Base-by-base conservation (phyloP, 2,329 filamentous ascomycete species). In the Apiospora marii region DNA sequence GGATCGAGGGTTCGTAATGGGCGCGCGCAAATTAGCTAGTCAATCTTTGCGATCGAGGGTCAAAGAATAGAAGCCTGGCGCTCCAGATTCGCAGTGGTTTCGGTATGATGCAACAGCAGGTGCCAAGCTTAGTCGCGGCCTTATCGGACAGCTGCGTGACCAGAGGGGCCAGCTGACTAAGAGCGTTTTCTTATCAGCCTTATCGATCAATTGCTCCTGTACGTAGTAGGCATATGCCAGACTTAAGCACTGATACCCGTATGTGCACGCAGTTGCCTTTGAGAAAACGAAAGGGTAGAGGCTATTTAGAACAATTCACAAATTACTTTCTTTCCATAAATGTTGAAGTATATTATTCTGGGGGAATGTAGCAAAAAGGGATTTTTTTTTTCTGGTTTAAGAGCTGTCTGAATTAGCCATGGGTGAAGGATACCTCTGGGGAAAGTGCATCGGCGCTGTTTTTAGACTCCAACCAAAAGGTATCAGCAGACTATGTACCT, bases 41-140 rank as follows among this genome's bases (percentile, higher is more conserved):
- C 58, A 64, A 41, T 41, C 34, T 64, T 64, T 64, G 34, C 58
- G 58, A 64, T 64, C 58, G n/a, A 64, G 67, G 48, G 67, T 48
- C 67, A 49, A 69, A 49, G 67, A 49, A 69, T 34, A 49, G 67
- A 69, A 69, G 67, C 67, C 67, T 69, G 43, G 67, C 67, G 43
- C 44, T n/a, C 67, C 27, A 37, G 67, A 64, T 24, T 69, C 48
- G 67, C 44, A 49, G 67, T 49, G 44, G 44, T 13, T 69, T 69
- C 44, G 43, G 67, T 69, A 69, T 69, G 67, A 69, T 69, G 67
- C 67, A 69, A 69, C 67, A 69, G 67, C 67, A 69, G 44, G 67
- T 69, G 67, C 67, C 67, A 69, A 69, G 67, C 44, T 37, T 22
- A 49, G 44, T 37, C 44, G 44, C 67, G 30, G 67, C 67, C 67